Evolutionary conservation across 75 land plant genomes (phyloP), one percentile per base, ranked within the genome.

Genomic region (Selaginella tamariscina): DNA sequence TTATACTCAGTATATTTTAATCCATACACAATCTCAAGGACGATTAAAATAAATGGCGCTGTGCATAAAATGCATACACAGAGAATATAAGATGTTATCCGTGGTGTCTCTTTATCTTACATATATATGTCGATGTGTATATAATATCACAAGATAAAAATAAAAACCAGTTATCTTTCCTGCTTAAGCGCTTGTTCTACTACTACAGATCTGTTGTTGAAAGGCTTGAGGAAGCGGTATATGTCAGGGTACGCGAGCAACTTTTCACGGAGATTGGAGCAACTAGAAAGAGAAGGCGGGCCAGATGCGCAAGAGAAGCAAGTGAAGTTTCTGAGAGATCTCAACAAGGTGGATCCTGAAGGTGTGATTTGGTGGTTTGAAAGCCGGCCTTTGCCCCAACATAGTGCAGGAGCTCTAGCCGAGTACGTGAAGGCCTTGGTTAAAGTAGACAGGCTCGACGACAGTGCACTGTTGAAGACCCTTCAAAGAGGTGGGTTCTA

Each of bases 341-440:
- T 87, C 11, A 83, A 79, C 72, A 76, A 83, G 71, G 81, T 72
- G 71, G 99, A 95, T 81, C 85, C 96, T 9, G 96, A 95, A 44
- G 80, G 83, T 33, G 84, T 90, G 33, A 90, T 95, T 30, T 76
- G 87, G 72, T 65, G 86, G 59, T 95, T 91, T 81, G 99, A 95
- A 73, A 87, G 78, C 66, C 81, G 84, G 32, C 96, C 91, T 56
- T 75, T 86, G 28, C 75, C 89, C 27, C 97, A 91, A 70, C 79
- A 78, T 27, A 90, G 84, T 67, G 77, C 86, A 18, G 68, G 86
- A 31, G 91, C 91, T 31, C 74, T 95, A 56, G 73, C 89, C 55
- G 99, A 90, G 68, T 95, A 95, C 80, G 86, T 95, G 23, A 95
- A 84, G 74, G 91, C 99, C 29, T 68, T 95, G 26, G 96, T 90